Conservation (phyloP, 306 rosid genomes). For the Oxytropis ochrocephala region DNA sequence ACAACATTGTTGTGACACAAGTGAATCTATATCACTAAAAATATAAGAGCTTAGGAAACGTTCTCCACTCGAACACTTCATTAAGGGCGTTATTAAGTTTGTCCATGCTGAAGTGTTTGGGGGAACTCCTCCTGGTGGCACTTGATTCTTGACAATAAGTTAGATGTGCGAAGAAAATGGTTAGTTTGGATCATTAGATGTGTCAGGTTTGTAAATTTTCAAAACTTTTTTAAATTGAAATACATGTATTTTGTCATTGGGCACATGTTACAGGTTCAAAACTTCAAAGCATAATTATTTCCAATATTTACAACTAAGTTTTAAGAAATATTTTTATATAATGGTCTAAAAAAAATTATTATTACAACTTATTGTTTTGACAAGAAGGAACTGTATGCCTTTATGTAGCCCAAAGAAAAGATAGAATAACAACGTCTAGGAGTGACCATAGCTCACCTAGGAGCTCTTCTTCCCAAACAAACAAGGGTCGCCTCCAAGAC, state of each 20-base stretch:
- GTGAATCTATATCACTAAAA: not conserved
- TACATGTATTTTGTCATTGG: not conserved
- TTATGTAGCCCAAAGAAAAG: no score
- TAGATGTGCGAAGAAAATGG: not conserved
- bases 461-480: no score
- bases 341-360: no score
- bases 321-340: no score
- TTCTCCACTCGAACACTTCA: constrained; percentile 16
- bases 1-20: no score
- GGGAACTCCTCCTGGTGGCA: constrained; percentile 33
- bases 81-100: not conserved
- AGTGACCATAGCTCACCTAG: no score
- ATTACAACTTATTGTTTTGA: no score
- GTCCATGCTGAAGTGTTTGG: constrained; percentile 34
- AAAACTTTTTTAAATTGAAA: not conserved
- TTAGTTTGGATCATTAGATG: not conserved
- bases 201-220: not conserved
- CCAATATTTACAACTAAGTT: not conserved
- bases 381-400: no score
- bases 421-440: no score
- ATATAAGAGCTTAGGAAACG: not conserved
- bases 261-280: not conserved
- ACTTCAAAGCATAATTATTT: not conserved
- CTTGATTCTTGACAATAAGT: no score
- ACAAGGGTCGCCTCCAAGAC: no score